Base-by-base conservation (phyloP, 208 protist genomes). In the Crithidia thermophila region DNA sequence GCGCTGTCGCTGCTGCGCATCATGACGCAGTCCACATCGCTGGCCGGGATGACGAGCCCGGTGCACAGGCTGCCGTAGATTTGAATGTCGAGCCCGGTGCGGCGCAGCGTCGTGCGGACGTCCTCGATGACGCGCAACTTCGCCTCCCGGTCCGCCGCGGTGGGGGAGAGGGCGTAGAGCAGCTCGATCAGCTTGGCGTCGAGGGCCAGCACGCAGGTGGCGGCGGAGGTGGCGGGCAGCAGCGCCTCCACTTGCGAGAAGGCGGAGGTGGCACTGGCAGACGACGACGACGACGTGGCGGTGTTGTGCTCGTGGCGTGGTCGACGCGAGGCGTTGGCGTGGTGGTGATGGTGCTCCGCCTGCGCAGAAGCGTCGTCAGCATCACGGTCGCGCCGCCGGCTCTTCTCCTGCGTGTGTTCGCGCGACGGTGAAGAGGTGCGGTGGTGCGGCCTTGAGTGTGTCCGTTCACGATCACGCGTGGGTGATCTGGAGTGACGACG, bases 21-120 rank as follows among this genome's bases (percentile, higher is more conserved):
- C 23, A 90, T 79, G 30, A 90, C 81, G 56, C 84, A 90, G 73
- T 96, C 91, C 20, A 96, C 71, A 52, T 96, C 91, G 64, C 91
- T 96, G n/a, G 67, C 77, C 10, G 88, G 86, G 46, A 86, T 91
- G 8, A 77, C 56, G 0, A 94, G 53, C 4, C 91, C 91, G 0
- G 91, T 96, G 50, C 61, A 58, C 47, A 88, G 67, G 52, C 91
- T 96, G 16, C 91, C 91, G 74, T 91, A 96, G 1, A 91, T 61
- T n/a, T 82, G 62, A 1, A 82, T 79, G n/a, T 63, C 53, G 6
- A 92, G 18, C 11, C 78, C 83, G 10, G 81, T 30, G 0, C 28
- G 25, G 33, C 53, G 50, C 31, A 94, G 56, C 16, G 75, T 49
- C 4, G 3, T 7, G 13, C 59, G 64, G 27, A 93, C 40, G 50